Evolutionary conservation across 768 basidiomycete genomes (phyloP).

Genomic region (Pulveroboletus ravenelii): DNA sequence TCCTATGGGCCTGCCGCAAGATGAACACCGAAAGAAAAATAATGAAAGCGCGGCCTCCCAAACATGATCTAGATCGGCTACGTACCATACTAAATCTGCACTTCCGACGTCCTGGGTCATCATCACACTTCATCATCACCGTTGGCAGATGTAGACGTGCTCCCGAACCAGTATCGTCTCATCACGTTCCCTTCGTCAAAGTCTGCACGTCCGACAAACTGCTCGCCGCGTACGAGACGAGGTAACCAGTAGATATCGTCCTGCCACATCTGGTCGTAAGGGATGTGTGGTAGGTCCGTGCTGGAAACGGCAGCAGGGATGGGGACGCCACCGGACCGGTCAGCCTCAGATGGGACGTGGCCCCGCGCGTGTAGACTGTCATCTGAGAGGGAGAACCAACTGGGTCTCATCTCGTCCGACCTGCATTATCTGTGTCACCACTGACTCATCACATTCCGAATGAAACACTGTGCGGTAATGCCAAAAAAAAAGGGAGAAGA

Average conservation of each 20-base stretch:
- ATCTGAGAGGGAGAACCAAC: slow-evolving; percentile 58
- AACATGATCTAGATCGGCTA: not conserved
- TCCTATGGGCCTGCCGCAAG: no score
- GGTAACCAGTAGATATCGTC: slow-evolving; percentile 71
- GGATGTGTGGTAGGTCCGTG: slow-evolving; percentile 40
- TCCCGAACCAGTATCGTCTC: slow-evolving; percentile 66
- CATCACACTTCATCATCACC: not conserved
- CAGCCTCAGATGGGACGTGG: not conserved
- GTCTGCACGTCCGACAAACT: slow-evolving; percentile 49
- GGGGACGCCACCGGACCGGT: no score
- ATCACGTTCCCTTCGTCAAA: slow-evolving; percentile 79
- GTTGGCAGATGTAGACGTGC: not conserved
- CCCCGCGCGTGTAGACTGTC: slow-evolving; percentile 15
- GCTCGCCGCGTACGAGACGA: slow-evolving; percentile 40
- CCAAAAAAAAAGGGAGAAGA: not conserved
- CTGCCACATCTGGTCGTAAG: slow-evolving; percentile 56
- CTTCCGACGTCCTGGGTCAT: not conserved
- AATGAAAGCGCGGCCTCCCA: no score
- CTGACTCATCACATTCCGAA: not conserved
- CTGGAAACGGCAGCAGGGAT: not conserved
- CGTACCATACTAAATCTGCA: no score
- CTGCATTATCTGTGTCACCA: slow-evolving; percentile 34
- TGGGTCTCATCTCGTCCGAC: slow-evolving; percentile 83
- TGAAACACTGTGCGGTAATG: not conserved
- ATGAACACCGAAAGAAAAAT: not conserved